Evolutionary conservation across 306 rosid genomes (phyloP), one percentile per base, ranked within the genome.

Genomic region (Acacia acuminata): DNA sequence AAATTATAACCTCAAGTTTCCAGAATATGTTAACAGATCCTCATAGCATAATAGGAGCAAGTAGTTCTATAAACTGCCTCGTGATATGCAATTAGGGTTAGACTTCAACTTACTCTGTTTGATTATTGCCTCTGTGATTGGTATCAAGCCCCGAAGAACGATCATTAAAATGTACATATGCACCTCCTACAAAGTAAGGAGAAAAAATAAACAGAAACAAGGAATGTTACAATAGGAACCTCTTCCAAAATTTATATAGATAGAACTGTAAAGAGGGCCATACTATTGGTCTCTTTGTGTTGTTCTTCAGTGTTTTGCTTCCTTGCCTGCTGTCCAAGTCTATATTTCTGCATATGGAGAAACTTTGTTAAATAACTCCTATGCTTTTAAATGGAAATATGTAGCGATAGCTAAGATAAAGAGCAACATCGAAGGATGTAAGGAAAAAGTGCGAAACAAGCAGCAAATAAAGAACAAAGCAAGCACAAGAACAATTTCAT

Each of bases 321-420:
- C 64, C 77, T 69, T 30, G 86, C 75, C 67, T 85, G 96, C 71
- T 92, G 97, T 79, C 97, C 98, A 70, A 96, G 93, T 87, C 98
- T 94, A 76, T 96, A 96, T 84, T 96, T 94, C 98, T 96, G 88
- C 85, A 87, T 44, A 79, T 78, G 42, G 71, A 85, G 44, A 75
- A 5, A 16, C 38, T 50, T 73, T 67, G 7, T 8, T 43, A 82
- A 32, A 50, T 82, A 48, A 63, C 12, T 43, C 17, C 16, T 50
- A 71, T 38, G 67, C 81, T 70, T 67, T 79, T 32, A 73, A 20
- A 71, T 70, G 22, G 43, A 4, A 63, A 2, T 50, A 8, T 71
- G 43, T 15, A 65, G 38, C n/a, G 60, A 24, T 50, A 24, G 42
- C 34, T 32, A 38, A 38, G 8, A 38, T 5, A 38, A 38, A 38